Base-by-base conservation (phyloP, 2,329 filamentous ascomycete genomes). In the Verticillium isaacii region DNA sequence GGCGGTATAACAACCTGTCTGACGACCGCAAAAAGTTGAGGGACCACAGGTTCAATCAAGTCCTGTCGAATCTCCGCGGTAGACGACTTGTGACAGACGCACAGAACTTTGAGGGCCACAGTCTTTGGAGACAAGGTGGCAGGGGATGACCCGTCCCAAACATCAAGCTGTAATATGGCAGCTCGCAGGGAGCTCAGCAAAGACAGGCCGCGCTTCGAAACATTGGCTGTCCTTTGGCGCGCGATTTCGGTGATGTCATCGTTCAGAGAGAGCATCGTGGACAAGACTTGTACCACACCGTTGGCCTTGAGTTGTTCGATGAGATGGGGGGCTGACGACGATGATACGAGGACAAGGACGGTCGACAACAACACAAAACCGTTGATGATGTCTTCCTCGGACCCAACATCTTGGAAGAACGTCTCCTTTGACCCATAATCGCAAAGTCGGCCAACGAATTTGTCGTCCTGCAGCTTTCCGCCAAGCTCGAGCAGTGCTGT, bases 341-440 rank as follows among this genome's bases (percentile, higher is more conserved):
- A 83, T 7, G 81, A 77, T 32, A 92, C 72, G 34, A 94, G 81
- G 3, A 85, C 82, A 5, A 87, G 77, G 5, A 91, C 77, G n/a
- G 86, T 82, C 1, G 85, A 83, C n/a, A 85, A 75, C 15, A 92
- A 80, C 1, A 86, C 77, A 68, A 89, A 90, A 7, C 86, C 87
- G 59, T 82, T 82, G 39, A 89, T 76, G 25, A 82, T 66, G 70
- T 93, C 89, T 1, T 80, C 74, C 68, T 89, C 85, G 57, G 80
- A 78, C 1, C 80, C 81, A 11, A 90, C 78, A 52, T 85, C 83
- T 55, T 84, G 80, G 59, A 92, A 84, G 17, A 97, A 79, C 34
- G 84, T 84, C 60, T 87, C 83, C 64, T 92, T 90, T 61, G 90
- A 85, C 7, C 87, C 86, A 66, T 92, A 88, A 64, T 93, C 88